Evolutionary conservation across 768 basidiomycete species (phyloP).

Genomic region (Lentinula raphanica): DNA sequence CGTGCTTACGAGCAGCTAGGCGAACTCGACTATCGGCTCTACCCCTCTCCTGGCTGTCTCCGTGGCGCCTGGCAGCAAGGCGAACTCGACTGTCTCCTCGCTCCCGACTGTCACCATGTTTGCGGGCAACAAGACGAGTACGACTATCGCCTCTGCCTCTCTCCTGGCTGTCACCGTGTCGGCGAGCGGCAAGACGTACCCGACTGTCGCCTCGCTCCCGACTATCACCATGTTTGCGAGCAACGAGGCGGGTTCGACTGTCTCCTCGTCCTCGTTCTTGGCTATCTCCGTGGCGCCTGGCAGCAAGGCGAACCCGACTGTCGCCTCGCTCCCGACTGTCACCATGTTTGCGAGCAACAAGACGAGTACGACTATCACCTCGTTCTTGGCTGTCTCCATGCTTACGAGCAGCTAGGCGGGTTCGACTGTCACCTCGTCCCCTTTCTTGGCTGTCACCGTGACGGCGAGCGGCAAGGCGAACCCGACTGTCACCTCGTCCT

Average conservation of each 20-base stretch:
- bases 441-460: background rate
- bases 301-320: background rate
- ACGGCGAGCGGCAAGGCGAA: background rate
- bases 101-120: conserved; percentile 1
- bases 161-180: background rate
- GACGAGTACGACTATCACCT: background rate
- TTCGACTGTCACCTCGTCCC: background rate
- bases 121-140: background rate
- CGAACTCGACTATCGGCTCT: background rate
- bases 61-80: background rate
- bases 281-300: background rate
- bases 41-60: background rate
- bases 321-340: background rate
- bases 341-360: background rate
- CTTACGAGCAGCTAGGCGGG: background rate
- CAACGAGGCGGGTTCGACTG: background rate
- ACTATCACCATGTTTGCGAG: background rate
- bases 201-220: background rate
- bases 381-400: background rate
- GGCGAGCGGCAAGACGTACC: background rate
- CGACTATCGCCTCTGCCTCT: background rate
- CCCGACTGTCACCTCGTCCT: background rate
- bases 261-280: background rate
- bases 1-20: background rate
- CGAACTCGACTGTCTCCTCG: background rate